Conservation (phyloP, 306 rosid species). For the Fragaria iinumae region DNA sequence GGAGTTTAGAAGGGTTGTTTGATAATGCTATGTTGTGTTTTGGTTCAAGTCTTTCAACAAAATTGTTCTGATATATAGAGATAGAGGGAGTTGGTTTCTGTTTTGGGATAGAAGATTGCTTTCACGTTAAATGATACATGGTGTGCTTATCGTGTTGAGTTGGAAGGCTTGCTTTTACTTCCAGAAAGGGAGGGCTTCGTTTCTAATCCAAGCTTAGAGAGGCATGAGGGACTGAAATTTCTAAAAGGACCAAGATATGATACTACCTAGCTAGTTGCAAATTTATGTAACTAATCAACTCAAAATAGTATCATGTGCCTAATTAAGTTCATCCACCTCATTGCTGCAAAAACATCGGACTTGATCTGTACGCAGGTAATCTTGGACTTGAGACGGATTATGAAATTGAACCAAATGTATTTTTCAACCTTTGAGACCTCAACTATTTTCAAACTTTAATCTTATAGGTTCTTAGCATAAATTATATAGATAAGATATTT, state of each 20-base stretch:
- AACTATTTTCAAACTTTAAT: not conserved
- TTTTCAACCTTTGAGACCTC: too few relatives aligned
- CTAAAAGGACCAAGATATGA: not conserved
- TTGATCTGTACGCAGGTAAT: not conserved
- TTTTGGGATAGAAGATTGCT: conserved; percentile 19
- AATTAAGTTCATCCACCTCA: not conserved
- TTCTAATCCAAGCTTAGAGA: conserved; percentile 27
- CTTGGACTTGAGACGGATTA: not conserved
- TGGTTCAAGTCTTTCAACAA: not conserved
- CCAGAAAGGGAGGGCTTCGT: conserved; percentile 18
- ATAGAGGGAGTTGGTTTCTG: not conserved
- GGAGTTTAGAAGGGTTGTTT: not conserved
- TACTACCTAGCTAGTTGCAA: not conserved
- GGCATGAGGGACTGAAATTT: not conserved
- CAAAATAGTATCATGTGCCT: not conserved
- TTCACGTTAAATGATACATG: conserved; percentile 31
- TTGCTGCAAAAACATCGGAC: not conserved
- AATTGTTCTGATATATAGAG: conserved; percentile 20
- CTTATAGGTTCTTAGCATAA: not conserved
- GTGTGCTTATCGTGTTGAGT: conserved; percentile 3
- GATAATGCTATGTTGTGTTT: not conserved
- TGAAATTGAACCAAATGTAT: not conserved
- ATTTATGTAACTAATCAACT: not conserved
- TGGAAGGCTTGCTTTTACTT: conserved; percentile 23
- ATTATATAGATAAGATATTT: not conserved